Conservation (phyloP, 2,329 filamentous ascomycete genomes). For the Ophiostoma novo-ulmi region DNA sequence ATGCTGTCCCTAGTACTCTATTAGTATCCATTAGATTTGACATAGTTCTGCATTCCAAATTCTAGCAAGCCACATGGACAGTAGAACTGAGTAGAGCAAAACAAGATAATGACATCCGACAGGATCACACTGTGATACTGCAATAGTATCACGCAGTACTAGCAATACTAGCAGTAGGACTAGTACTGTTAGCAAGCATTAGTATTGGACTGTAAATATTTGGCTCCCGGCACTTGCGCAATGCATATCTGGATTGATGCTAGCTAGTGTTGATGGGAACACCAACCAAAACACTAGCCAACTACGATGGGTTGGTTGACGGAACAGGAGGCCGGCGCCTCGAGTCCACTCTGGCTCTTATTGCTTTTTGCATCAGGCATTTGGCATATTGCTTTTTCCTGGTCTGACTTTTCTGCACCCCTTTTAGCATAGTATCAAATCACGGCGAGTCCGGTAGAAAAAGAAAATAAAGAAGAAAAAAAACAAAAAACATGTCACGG, state of each 20-base stretch:
- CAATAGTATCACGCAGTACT: not conserved
- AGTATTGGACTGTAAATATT: not conserved
- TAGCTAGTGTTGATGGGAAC: not conserved
- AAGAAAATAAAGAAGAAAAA: not conserved
- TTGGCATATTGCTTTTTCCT: not conserved
- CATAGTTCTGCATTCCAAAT: not conserved
- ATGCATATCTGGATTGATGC: not conserved
- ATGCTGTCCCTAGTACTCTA: not conserved
- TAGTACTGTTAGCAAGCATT: not conserved
- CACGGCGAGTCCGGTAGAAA: conserved; percentile 1
- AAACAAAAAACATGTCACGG: not conserved
- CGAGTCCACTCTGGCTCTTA: not conserved
- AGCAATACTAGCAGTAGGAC: not conserved
- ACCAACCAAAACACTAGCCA: not conserved
- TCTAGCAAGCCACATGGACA: not conserved
- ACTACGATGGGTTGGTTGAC: not conserved
- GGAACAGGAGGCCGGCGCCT: not conserved
- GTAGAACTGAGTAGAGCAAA: not conserved
- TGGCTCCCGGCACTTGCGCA: not conserved
- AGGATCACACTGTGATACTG: not conserved
- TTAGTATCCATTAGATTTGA: not conserved
- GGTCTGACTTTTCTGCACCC: not conserved
- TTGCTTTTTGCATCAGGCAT: not conserved
- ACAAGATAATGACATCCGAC: not conserved
- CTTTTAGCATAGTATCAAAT: not conserved